Conservation (phyloP, 768 basidiomycete species). For the Auriculariales sp. region DNA sequence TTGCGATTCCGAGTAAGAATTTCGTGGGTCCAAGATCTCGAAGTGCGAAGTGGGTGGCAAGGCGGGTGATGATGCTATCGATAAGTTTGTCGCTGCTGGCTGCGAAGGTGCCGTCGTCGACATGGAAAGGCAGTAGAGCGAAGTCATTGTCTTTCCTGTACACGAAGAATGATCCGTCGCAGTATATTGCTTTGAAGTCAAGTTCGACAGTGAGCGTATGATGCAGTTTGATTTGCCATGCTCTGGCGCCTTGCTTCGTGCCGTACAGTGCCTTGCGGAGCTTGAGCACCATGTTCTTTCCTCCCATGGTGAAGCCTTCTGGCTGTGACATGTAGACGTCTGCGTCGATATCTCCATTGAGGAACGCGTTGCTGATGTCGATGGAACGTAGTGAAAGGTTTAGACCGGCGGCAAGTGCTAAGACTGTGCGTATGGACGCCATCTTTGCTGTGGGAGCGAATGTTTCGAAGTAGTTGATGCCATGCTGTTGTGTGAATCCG, state of each 20-base stretch:
- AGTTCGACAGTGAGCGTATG: too few species aligned
- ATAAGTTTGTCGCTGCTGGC: too few species aligned
- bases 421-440: conserved; percentile 10
- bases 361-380: too few species aligned
- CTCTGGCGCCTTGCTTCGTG: conserved; percentile 5
- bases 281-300: conserved; percentile 1
- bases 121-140: too few species aligned
- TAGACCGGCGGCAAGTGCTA: conserved; percentile 5
- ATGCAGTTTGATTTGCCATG: too few species aligned
- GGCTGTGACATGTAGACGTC: conserved; percentile 16
- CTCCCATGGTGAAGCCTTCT: conserved; percentile 8
- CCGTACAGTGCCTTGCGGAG: conserved; percentile 4
- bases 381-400: conserved; percentile 17
- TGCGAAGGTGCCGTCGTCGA: too few species aligned
- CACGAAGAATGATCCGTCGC: too few species aligned
- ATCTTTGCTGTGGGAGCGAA: conserved; percentile 17
- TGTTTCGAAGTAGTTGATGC: conserved; percentile 18
- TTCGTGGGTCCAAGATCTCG: background rate
- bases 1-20: background rate
- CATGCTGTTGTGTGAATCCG: conserved; percentile 19
- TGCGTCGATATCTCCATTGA: too few species aligned
- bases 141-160: too few species aligned
- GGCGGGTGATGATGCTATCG: background rate
- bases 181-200: too few species aligned
- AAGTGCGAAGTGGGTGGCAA: too few species aligned